Conservation (phyloP, 345 rosid species). For the Tarenaya hassleriana region DNA sequence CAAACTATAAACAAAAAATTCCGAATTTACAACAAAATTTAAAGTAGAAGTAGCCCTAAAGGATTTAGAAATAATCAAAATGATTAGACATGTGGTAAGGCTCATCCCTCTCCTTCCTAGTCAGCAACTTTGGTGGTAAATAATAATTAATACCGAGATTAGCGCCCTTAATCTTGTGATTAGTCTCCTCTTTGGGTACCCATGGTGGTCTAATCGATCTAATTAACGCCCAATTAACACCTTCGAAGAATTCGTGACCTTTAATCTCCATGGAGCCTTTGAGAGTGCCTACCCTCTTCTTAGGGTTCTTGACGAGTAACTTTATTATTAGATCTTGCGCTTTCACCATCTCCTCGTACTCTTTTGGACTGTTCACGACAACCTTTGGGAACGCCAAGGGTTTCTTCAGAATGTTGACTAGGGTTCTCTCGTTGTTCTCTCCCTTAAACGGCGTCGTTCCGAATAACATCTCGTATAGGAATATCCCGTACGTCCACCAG, state of each 20-base stretch:
- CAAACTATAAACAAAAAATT: too few species aligned
- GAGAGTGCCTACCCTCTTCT: constrained; percentile 70
- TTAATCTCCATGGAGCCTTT: constrained; percentile 79
- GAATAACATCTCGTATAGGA: constrained; percentile 77
- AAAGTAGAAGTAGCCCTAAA: too few species aligned
- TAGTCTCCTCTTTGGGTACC: constrained; percentile 40
- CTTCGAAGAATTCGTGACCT: constrained; percentile 76
- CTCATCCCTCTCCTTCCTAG: constrained; percentile 63
- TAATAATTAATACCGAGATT: constrained; percentile 26
- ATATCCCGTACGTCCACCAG: constrained; percentile 95
- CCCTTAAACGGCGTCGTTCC: constrained; percentile 92
- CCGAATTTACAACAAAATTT: too few species aligned
- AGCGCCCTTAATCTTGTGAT: constrained; percentile 30
- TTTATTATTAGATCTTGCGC: constrained; percentile 66
- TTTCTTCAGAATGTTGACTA: constrained; percentile 72
- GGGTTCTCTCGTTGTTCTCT: constrained; percentile 77
- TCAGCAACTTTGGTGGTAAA: constrained; percentile 44
- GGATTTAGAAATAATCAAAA: constrained; percentile 71
- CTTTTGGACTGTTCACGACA: constrained; percentile 40
- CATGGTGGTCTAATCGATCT: constrained; percentile 80
- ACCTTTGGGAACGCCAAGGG: constrained; percentile 73
- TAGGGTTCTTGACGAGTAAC: constrained; percentile 73
- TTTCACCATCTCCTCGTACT: constrained; percentile 54
- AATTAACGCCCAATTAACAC: constrained; percentile 85
- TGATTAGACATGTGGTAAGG: constrained; percentile 72